Base-by-base conservation (phyloP, 768 basidiomycete species). In the Lactarius evosmus region DNA sequence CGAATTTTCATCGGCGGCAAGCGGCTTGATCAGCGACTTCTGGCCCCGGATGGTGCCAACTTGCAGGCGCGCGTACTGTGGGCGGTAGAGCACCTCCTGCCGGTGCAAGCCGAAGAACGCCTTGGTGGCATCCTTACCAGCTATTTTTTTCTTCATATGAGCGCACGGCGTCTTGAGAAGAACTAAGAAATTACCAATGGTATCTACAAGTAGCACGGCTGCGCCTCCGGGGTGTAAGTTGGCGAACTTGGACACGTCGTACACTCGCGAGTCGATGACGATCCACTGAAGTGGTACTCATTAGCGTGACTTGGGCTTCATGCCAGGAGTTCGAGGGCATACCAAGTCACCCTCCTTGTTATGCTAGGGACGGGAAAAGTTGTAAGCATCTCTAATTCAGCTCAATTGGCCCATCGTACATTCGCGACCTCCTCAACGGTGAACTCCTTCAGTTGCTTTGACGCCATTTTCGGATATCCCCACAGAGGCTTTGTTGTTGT, bases 71-170 rank as follows among this genome's bases (percentile, higher is more conserved):
- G 82, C 78, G 65, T 88, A 91, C 68, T 89, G 87, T 0, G 91
- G 89, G 56, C 83, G 82, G 38, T 82, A 77, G 12, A 96, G 82
- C 27, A 95, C 84, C 69, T 95, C 92, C 49, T 87, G 83, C 33
- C 92, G 83, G 73, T 96, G 94, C 56, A 95, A 82, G 8, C 89
- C 87, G 65, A 89, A 95, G 81, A 95, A 95, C 2, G 82, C 82
- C 36, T 89, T 78, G 4, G 93, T 94, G 0, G 88, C 85, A 67
- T 90, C 88, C 72, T 87, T 78, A 30, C 88, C 88, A 58, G 89
- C 91, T 80, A 60, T 7, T 1, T 4, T 7, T 29, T 4, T 7
- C 11, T 4, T n/a, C 25, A 16, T 38, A 25, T 68, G 56, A 58
- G 67, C 0, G 22, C 27, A 4, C 32, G 14, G 49, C 7, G 19